phyloP scores from a whole-genome alignment of 495 filamentous ascomycete species.

The Hapsidospora chrysogenum region DNA sequence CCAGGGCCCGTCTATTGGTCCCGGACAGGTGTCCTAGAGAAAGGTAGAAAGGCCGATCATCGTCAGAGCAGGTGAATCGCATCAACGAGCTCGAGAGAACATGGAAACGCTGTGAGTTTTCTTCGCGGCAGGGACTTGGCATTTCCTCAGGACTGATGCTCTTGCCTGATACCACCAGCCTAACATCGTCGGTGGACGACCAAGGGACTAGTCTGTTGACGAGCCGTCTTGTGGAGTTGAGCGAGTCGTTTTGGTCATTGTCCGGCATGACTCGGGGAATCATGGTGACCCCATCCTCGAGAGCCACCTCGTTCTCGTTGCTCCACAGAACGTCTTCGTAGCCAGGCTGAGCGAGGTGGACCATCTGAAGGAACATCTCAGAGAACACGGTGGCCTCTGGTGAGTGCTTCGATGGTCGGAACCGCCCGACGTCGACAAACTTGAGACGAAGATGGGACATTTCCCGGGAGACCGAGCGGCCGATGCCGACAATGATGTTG shows the following conservation, averaged over 20 bases:
- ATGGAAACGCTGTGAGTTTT: not conserved
- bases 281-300: conserved; percentile 10
- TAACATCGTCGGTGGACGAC: not conserved
- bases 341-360: too few species aligned
- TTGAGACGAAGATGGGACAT: not conserved
- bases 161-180: too few species aligned
- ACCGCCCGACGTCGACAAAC: not conserved
- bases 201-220: too few species aligned
- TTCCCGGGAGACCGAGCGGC: not conserved
- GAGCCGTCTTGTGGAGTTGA: not conserved
- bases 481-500: not conserved
- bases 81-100: too few species aligned
- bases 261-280: not conserved
- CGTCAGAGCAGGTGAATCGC: too few species aligned
- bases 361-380: not conserved
- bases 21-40: too few species aligned
- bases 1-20: too few species aligned
- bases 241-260: not conserved
- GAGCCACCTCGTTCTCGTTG: conserved; percentile 8
- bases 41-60: too few species aligned
- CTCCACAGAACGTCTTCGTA: too few species aligned
- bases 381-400: not conserved
- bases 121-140: not conserved
- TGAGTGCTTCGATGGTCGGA: too few species aligned
- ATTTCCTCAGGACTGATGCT: too few species aligned